These are phyloP conservation scores for Coemansia sp. DNA, from an alignment of 192 early-diverging fungal species.

Conservation along the genomic window DNA sequence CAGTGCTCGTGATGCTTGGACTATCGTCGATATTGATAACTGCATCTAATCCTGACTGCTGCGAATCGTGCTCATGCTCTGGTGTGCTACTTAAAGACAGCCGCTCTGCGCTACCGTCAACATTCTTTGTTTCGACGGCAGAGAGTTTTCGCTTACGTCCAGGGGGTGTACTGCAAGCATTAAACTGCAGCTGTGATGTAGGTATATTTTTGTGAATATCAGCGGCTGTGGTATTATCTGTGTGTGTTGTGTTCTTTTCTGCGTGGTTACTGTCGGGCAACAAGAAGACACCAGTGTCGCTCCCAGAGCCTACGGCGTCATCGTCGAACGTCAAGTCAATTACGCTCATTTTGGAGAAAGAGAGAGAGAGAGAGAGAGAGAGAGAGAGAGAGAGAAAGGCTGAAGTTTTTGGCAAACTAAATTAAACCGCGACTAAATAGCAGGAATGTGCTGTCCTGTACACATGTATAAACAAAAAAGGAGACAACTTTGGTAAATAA, in stretches of 20 bases:
- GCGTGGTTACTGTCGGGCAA: constrained; percentile 1
- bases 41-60: background rate
- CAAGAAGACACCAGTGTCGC: background rate
- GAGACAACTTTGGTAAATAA: constrained; percentile 5
- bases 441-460: background rate
- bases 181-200: background rate
- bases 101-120: constrained; percentile 3
- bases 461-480: background rate
- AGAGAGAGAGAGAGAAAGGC: background rate
- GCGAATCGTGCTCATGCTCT: background rate
- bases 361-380: background rate
- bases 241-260: background rate
- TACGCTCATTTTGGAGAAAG: constrained; percentile 18
- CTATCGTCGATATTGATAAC: constrained; percentile 7
- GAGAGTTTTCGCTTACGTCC: constrained; percentile 19
- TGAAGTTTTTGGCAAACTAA: background rate
- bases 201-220: background rate
- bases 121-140: too few species aligned
- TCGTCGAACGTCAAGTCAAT: constrained; percentile 47
- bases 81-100: background rate
- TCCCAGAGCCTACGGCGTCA: constrained; percentile 13
- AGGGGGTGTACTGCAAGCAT: constrained; percentile 15
- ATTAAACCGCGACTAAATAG: background rate
- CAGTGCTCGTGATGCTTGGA: background rate
- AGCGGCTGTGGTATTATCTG: background rate